Percentiles rank a stretch among this genome's conserved stretches.
Evolutionary conservation across 129 eudicot genomes (phyloP).

Genomic region (Escallonia rubra): DNA sequence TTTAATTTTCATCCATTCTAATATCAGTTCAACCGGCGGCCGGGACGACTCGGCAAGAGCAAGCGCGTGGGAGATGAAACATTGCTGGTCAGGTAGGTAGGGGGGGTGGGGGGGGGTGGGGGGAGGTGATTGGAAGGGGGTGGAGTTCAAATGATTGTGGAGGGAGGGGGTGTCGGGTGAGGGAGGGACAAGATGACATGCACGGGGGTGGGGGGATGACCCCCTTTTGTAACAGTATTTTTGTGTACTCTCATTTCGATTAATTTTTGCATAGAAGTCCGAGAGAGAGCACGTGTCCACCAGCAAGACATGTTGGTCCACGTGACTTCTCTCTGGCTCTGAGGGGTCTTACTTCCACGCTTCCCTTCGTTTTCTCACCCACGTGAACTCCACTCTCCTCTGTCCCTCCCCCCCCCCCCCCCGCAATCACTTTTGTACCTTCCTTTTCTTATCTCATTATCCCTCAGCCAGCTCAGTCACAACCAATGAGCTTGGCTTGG

Average conservation of each 20-base stretch:
- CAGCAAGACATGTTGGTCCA: slow-evolving; percentile 23
- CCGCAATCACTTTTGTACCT: neutral
- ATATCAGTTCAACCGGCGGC: too few relatives aligned
- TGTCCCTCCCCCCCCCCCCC: neutral
- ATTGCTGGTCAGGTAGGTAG: neutral
- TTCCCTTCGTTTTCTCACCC: slow-evolving; percentile 11
- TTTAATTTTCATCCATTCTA: too few relatives aligned
- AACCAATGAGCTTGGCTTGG: neutral
- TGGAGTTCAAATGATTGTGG: slow-evolving; percentile 26
- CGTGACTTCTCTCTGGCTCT: neutral
- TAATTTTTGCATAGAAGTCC: neutral
- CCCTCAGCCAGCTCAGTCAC: neutral
- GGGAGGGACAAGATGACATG: slow-evolving; percentile 27
- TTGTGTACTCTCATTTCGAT: neutral
- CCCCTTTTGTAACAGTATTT: neutral
- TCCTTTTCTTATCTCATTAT: neutral
- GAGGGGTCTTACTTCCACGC: neutral
- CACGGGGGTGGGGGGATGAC: slow-evolving; percentile 27
- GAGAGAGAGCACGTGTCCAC: slow-evolving; percentile 31
- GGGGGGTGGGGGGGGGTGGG: neutral
- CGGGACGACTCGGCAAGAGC: neutral
- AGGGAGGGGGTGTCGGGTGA: slow-evolving; percentile 21
- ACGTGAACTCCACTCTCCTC: slow-evolving; percentile 31
- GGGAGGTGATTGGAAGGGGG: neutral
- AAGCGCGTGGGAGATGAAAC: neutral